A percentile compares a stretch with the other conserved stretches of the same genome.
Conservation (phyloP, 2,329 filamentous ascomycete genomes). For the Botryotinia globosa region DNA sequence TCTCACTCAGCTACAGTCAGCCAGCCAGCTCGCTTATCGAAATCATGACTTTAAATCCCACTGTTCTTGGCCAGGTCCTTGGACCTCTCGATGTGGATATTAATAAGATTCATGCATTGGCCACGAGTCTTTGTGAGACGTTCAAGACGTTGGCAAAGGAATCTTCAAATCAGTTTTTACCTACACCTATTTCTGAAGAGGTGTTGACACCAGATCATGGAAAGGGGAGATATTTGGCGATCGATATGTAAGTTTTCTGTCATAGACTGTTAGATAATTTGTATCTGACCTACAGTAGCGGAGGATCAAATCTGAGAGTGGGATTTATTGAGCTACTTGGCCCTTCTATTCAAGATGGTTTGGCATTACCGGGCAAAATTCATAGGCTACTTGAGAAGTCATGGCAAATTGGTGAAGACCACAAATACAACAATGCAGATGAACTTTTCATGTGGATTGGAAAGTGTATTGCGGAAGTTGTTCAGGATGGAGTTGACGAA, state of each 20-base stretch:
- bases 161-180: constrained; percentile 55
- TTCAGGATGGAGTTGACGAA: constrained; percentile 53
- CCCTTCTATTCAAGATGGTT: constrained; percentile 6
- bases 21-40: constrained; percentile 13
- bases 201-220: constrained; percentile 50
- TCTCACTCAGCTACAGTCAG: background rate
- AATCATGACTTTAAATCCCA: constrained; percentile 25
- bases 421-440: constrained; percentile 72
- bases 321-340: constrained; percentile 62
- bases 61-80: constrained; percentile 46
- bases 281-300: constrained; percentile 46
- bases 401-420: constrained; percentile 70
- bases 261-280: background rate
- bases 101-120: constrained; percentile 47
- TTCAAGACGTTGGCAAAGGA: constrained; percentile 52
- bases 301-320: constrained; percentile 66
- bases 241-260: constrained; percentile 58
- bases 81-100: constrained; percentile 50
- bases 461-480: constrained; percentile 69
- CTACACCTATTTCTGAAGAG: constrained; percentile 60
- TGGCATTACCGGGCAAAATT: constrained; percentile 26
- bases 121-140: constrained; percentile 46
- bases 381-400: constrained; percentile 60
- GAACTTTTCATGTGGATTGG: constrained; percentile 81
- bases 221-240: constrained; percentile 58